These are phyloP conservation scores for Globisporangium echinulatum DNA, from an alignment of 352 stramenopile genomes.

Conservation along the genomic window DNA sequence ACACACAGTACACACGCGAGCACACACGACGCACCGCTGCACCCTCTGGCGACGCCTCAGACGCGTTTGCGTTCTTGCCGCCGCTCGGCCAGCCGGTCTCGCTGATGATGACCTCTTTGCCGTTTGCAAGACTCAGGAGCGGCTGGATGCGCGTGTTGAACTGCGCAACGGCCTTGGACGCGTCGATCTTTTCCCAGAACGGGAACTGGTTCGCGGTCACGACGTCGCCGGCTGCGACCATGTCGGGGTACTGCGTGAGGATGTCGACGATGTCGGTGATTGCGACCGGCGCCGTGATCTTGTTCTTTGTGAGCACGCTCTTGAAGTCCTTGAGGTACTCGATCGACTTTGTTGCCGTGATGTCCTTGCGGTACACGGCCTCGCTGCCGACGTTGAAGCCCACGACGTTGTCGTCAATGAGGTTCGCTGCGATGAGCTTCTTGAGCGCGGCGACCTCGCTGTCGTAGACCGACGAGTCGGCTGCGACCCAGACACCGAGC, in stretches of 20 bases:
- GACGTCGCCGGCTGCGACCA: constrained; percentile 68
- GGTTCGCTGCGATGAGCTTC: constrained; percentile 40
- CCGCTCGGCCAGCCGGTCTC: constrained; percentile 77
- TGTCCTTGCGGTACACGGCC: constrained; percentile 72
- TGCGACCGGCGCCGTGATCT: constrained; percentile 50
- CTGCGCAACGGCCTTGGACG: constrained; percentile 47
- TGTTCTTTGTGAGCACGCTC: constrained; percentile 49
- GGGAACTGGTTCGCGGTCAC: constrained; percentile 84
- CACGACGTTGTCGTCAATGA: constrained; percentile 78
- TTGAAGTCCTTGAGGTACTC: constrained; percentile 74
- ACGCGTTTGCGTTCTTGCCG: constrained; percentile 57
- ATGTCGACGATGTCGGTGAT: constrained; percentile 82
- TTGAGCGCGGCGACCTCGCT: constrained; percentile 62
- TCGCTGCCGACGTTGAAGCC: constrained; percentile 83
- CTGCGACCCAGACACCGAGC: constrained; percentile 79
- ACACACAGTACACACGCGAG: neutral
- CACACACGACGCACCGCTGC: constrained; percentile 28
- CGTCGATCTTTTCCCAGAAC: constrained; percentile 71
- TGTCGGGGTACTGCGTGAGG: constrained; percentile 69
- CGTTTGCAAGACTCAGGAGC: constrained; percentile 49
- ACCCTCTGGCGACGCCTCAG: constrained; percentile 43
- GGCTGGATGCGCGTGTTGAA: constrained; percentile 72
- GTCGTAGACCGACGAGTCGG: constrained; percentile 52
- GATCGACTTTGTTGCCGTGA: constrained; percentile 62
- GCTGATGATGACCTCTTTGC: constrained; percentile 76